Evolutionary conservation across 2,329 filamentous ascomycete genomes (phyloP).

Genomic region (Monosporascus cannonballus): DNA sequence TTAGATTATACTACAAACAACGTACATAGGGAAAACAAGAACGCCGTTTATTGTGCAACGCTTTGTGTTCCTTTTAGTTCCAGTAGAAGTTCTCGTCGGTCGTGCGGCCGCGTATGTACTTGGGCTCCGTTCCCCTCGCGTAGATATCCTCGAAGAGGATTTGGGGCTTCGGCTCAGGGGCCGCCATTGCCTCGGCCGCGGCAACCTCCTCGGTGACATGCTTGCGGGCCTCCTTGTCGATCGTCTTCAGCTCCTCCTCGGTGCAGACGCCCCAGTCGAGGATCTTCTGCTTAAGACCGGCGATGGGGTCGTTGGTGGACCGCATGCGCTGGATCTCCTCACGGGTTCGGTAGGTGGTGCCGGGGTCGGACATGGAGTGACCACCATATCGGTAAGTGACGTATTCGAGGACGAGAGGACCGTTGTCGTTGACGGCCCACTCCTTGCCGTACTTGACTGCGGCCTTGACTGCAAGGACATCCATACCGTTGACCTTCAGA

Average conservation of each 20-base stretch:
- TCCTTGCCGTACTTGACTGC: constrained; percentile 92
- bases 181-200: constrained; percentile 79
- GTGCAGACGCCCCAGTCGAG: constrained; percentile 87
- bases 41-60: constrained; percentile 3
- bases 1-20: constrained; percentile 14
- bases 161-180: constrained; percentile 70
- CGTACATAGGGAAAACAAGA: neutral
- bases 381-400: constrained; percentile 99
- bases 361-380: constrained; percentile 99
- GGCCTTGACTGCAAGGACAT: constrained; percentile 95
- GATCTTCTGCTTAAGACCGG: constrained; percentile 95
- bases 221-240: constrained; percentile 88
- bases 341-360: constrained; percentile 97
- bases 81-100: constrained; percentile 95
- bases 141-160: constrained; percentile 97
- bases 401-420: constrained; percentile 94
- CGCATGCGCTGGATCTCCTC: constrained; percentile 99
- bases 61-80: constrained; percentile 36
- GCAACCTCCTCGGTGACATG: constrained; percentile 87
- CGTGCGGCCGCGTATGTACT: constrained; percentile 80
- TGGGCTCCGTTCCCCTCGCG: constrained; percentile 78
- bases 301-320: constrained; percentile 96
- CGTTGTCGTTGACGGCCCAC: constrained; percentile 75
- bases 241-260: constrained; percentile 91
- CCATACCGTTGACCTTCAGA: constrained; percentile 99